Base-by-base conservation (phyloP, 257 asterid species). In the Cinchona pubescens region DNA sequence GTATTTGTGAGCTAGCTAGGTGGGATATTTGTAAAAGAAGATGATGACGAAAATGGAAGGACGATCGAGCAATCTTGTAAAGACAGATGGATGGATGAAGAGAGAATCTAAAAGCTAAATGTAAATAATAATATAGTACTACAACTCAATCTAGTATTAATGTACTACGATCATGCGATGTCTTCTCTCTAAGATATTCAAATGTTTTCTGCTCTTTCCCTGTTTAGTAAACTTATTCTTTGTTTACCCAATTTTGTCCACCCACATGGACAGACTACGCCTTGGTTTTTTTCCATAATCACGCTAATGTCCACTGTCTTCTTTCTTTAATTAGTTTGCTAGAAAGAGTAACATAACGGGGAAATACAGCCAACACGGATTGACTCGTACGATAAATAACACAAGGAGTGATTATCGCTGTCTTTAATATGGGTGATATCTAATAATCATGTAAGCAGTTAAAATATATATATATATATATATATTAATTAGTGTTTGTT, bases 151-250 rank as follows among this genome's bases (percentile, higher is more conserved):
- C 75, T 72, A 62, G 43, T 64, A 71, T 68, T 71, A 4, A 60
- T 53, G 62, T 76, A 56, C n/a, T n/a, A 71, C 42, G 86, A 80
- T n/a, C n/a, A 42, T 49, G 69, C 75, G 85, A 82, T 75, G 80
- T 32, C 12, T 78, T 29, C 25, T 15, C n/a, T n/a, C 27, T 43
- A 40, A 65, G 14, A 78, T 30, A 63, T 48, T 37, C 53, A 72
- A 63, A 19, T 42, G 25, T 64, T 27, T 46, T 40, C 45, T 40
- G 45, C 45, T 32, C 1, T 35, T 51, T 64, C 71, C 38, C 2
- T 38, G 19, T 40, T 53, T 43, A 12, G 38, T 48, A 40, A n/a
- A 27, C 29, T 13, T 34, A 35, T 0, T 18, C 40, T 15, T 23
- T 7, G 16, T 15, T 45, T 25, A 32, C 67, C 49, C 23, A 18